phyloP scores from a whole-genome alignment of 2,329 filamentous ascomycete genomes.

The Penicillium sp. region DNA sequence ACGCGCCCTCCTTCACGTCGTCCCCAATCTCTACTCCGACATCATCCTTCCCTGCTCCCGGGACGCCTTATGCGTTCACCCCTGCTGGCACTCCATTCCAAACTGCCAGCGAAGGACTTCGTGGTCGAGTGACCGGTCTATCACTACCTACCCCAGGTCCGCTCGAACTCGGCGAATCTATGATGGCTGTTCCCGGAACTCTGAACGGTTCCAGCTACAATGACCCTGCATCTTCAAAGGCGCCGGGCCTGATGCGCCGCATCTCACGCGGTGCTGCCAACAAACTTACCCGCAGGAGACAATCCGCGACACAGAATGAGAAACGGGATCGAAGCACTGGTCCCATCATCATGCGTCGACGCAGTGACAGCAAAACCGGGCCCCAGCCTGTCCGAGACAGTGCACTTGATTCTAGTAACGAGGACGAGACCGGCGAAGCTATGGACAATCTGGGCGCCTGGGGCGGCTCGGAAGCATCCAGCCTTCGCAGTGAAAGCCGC shows the following conservation, averaged over 20 bases:
- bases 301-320: conserved; percentile 74
- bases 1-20: conserved; percentile 32
- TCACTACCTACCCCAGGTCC: conserved; percentile 49
- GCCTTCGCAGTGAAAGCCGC: conserved; percentile 40
- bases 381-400: conserved; percentile 55
- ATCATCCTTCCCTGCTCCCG: conserved; percentile 29
- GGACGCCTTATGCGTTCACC: conserved; percentile 37
- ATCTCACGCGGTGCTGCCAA: conserved; percentile 79
- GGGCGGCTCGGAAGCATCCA: conserved; percentile 44
- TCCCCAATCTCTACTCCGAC: conserved; percentile 33
- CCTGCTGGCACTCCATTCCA: conserved; percentile 39
- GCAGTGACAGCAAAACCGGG: conserved; percentile 85
- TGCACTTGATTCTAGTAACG: conserved; percentile 44
- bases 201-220: conserved; percentile 57
- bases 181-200: conserved; percentile 52
- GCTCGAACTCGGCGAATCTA: conserved; percentile 74
- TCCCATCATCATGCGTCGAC: conserved; percentile 80
- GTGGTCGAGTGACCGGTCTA: conserved; percentile 29
- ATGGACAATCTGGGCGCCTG: conserved; percentile 47
- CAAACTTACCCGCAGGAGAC: conserved; percentile 69
- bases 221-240: conserved; percentile 59
- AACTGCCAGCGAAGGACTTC: conserved; percentile 35
- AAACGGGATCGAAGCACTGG: conserved; percentile 87
- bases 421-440: conserved; percentile 47
- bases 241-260: conserved; percentile 74